Evolutionary conservation across 768 basidiomycete species (phyloP), one percentile per base, ranked within the genome.

Genomic region (Mycena belliarum): DNA sequence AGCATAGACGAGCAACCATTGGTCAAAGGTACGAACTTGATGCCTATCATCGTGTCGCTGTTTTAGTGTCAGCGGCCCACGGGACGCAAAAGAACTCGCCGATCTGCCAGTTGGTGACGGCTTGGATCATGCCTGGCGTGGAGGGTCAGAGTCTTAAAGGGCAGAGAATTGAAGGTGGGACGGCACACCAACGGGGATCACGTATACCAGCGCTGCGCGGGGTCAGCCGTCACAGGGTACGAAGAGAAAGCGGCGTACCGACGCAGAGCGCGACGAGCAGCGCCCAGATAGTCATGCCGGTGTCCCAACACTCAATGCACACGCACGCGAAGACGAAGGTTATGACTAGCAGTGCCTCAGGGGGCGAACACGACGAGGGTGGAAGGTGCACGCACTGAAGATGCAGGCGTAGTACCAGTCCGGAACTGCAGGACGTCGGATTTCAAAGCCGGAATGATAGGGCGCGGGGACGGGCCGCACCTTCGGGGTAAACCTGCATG

Each of bases 271-370:
- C 80, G 12, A 85, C 70, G 1, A 85, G 65, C 43, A 87, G 74
- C 16, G 84, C 87, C 87, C 87, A 88, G 33, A 88, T 81, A 6
- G 85, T 84, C 77, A 89, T 81, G 63, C 72, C 76, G 14, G 87
- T 82, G n/a, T 82, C 79, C 86, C 86, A 89, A 15, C 86, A 66
- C 66, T 83, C 78, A 29, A 88, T 82, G 42, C 79, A 81, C 18
- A 88, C 63, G 65, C 85, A 77, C 15, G 83, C 84, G 52, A 88
- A 86, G 10, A 82, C 72, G 60, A 88, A 83, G 64, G 83, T 84
- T 49, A 80, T 58, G 48, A 75, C 81, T 78, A n/a, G 37, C 3
- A 28, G 20, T 16, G 24, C 38, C 18, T 48, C 43, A 58, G 40
- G 52, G 55, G 51, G 10, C 15, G 25, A 29, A 23, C n/a, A 8